phyloP scores from a whole-genome alignment of 2,329 filamentous ascomycete genomes.

The Cladosporium sp. region DNA sequence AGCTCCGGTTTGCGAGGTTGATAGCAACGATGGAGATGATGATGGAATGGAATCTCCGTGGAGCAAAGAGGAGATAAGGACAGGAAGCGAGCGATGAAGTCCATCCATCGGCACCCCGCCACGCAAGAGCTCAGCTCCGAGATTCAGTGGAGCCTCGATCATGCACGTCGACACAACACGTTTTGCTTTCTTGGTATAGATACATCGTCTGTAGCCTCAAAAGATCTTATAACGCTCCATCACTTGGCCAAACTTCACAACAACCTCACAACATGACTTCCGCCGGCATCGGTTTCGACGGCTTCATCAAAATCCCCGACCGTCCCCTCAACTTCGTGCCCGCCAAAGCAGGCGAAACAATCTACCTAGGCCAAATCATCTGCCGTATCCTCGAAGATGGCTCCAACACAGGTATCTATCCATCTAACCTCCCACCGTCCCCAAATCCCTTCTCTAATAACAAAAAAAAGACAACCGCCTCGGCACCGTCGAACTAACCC shows the following conservation, averaged over 20 bases:
- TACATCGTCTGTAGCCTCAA: neutral
- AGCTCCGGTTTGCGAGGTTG: too few relatives aligned
- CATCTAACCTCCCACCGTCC: neutral
- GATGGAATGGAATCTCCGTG: too few relatives aligned
- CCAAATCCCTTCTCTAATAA: neutral
- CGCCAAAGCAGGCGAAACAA: constrained; percentile 50
- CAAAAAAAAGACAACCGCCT: constrained; percentile 48
- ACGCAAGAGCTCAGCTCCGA: constrained; percentile 3
- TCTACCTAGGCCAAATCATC: constrained; percentile 53
- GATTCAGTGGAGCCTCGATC: neutral
- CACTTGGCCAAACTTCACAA: too few relatives aligned
- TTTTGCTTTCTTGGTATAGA: neutral
- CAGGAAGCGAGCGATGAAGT: neutral
- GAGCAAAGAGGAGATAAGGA: too few relatives aligned
- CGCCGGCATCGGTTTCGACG: constrained; percentile 21
- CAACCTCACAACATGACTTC: constrained; percentile 7
- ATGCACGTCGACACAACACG: neutral
- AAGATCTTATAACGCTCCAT: too few relatives aligned
- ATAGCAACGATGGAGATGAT: too few relatives aligned
- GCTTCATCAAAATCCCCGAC: constrained; percentile 40
- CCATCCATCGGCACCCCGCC: constrained; percentile 4
- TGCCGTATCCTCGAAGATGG: constrained; percentile 57
- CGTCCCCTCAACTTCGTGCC: constrained; percentile 53
- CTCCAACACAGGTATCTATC: constrained; percentile 47
- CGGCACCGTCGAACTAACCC: constrained; percentile 51